Percentiles rank a stretch among this genome's conserved stretches.
Conservation (phyloP, 345 rosid genomes). For the Camelina hispida region DNA sequence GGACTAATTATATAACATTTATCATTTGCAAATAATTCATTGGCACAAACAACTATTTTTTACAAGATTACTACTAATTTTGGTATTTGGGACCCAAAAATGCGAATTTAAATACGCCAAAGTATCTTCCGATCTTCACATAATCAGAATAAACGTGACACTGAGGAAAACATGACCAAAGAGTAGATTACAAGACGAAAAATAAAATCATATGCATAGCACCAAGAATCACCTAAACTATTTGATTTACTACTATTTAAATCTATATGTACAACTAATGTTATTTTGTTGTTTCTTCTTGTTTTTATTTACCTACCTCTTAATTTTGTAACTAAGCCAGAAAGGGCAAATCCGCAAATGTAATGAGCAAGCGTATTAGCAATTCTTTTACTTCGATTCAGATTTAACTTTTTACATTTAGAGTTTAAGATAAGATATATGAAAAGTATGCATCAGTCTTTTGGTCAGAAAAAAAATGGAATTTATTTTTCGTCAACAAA, state of each 20-base stretch:
- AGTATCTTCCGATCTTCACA: constrained; percentile 5
- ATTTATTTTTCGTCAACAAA: not conserved
- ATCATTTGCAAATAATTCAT: constrained; percentile 11
- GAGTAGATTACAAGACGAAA: not conserved
- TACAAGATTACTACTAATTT: not conserved
- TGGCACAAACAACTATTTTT: constrained; percentile 8
- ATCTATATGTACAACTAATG: not conserved
- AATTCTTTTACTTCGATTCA: not conserved
- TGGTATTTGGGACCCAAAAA: constrained; percentile 7
- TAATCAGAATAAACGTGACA: not conserved
- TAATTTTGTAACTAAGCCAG: not conserved
- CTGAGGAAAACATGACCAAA: not conserved
- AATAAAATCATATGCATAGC: not conserved
- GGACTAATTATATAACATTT: constrained; percentile 13
- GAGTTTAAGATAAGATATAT: not conserved
- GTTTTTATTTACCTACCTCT: no score
- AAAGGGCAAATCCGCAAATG: not conserved
- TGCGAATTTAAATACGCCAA: not conserved
- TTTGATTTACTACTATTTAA: not conserved
- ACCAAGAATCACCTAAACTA: not conserved
- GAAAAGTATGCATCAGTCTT: not conserved
- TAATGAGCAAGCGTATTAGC: not conserved
- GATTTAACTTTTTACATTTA: not conserved
- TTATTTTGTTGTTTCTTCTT: not conserved
- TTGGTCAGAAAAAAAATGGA: not conserved